A percentile compares a stretch with the other conserved stretches of the same genome.
phyloP scores from a whole-genome alignment of 2,329 filamentous ascomycete species.

The Diplodia intermedia region DNA sequence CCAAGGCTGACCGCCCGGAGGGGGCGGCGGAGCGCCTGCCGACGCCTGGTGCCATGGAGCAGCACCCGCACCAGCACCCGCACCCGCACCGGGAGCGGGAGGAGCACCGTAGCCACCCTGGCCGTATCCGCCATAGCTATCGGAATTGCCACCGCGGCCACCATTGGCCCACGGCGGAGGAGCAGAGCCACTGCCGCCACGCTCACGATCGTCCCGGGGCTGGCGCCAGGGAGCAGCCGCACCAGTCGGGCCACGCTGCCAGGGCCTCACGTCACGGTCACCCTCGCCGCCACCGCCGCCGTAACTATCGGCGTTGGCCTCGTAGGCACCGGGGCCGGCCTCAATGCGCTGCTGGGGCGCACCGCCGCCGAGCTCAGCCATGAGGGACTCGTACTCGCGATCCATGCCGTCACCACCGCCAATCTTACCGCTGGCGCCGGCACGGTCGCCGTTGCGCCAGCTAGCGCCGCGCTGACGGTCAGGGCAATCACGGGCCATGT shows the following conservation, averaged over 20 bases:
- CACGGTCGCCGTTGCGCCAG: slow-evolving; percentile 80
- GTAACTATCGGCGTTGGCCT: slow-evolving; percentile 41
- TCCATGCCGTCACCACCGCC: slow-evolving; percentile 84
- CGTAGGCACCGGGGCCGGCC: slow-evolving; percentile 73
- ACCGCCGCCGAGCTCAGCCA: slow-evolving; percentile 93
- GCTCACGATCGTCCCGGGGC: slow-evolving; percentile 55
- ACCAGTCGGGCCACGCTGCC: slow-evolving; percentile 85
- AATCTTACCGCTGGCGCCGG: slow-evolving; percentile 58
- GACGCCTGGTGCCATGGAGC: slow-evolving; percentile 70
- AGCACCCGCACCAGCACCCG: slow-evolving; percentile 35
- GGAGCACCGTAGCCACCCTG: slow-evolving; percentile 50
- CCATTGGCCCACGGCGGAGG: slow-evolving; percentile 42
- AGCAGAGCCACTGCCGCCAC: slow-evolving; percentile 57
- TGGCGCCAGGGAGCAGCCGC: slow-evolving; percentile 80
- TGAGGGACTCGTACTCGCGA: slow-evolving; percentile 96
- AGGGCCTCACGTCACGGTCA: slow-evolving; percentile 75
- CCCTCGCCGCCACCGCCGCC: slow-evolving; percentile 47
- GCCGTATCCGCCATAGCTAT: slow-evolving; percentile 42
- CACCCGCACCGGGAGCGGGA: slow-evolving; percentile 40
- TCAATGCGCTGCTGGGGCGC: slow-evolving; percentile 81
- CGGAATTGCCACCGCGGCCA: slow-evolving; percentile 41
- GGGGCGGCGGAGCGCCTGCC: slow-evolving; percentile 52
- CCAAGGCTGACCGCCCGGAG: slow-evolving; percentile 51
- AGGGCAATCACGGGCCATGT: slow-evolving; percentile 98
- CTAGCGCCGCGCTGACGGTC: slow-evolving; percentile 89